Base-by-base conservation (phyloP, 768 basidiomycete species). In the Lactarius sanguifluus region DNA sequence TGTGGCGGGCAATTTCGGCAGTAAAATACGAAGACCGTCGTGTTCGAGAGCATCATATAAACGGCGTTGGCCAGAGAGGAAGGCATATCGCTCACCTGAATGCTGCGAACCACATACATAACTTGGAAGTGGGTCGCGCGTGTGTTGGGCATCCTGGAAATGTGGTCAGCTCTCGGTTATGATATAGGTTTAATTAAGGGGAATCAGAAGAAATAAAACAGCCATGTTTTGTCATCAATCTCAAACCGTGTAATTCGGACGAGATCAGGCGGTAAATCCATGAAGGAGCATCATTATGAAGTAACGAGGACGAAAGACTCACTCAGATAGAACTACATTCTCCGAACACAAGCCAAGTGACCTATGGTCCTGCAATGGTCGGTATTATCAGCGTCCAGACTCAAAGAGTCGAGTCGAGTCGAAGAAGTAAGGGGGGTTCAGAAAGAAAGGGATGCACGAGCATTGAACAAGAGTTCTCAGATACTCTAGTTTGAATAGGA, bases 1-100 rank as follows among this genome's bases (percentile, higher is more conserved):
- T 92, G 86, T 90, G 87, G 87, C 91, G 90, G 91, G 91, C 91
- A 85, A 75, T 90, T 92, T 92, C 91, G 91, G 87, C 89, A 91
- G 77, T 65, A 76, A 47, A 64, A 73, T 92, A 92, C 91, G 91
- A 90, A 92, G 91, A 92, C 91, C 91, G 91, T 92, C 91, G 91
- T 92, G 89, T 87, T 86, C 81, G 78, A 59, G 59, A 84, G 76
- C 89, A 91, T 90, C 88, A 88, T 86, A 63, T 23, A 67, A 66
- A 74, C 64, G 28, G 38, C 56, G 43, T 18, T 45, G 59, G 45
- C 43, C 61, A 4, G 16, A 45, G 34, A 61, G n/a, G 2, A 57
- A 15, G 32, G 5, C 7, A 18, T 20, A 12, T 40, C 10, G 34
- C 62, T 60, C 34, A 68, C 60, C 9, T 61, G 28, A 10, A 66